These are phyloP conservation scores for Lecanicillium sp. DNA, from an alignment of 2,329 filamentous ascomycete genomes.

Conservation along the genomic window DNA sequence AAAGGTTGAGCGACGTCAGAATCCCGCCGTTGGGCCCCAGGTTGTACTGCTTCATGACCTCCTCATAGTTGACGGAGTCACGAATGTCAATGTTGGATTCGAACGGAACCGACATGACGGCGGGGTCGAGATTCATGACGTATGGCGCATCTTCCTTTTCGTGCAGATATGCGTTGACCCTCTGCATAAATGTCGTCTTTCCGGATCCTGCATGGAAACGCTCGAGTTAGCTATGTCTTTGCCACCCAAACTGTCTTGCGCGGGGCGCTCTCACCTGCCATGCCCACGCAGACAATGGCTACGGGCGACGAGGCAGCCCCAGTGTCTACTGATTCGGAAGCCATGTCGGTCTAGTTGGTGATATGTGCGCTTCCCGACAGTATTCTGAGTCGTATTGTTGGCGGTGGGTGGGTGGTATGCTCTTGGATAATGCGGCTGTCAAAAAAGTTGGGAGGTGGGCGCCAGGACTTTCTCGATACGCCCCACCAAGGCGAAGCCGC, in stretches of 20 bases:
- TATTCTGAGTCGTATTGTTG: no score
- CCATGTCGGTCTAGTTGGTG: no score
- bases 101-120: constrained; percentile 88
- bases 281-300: constrained; percentile 89
- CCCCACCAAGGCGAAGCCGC: no score
- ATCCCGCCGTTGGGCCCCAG: constrained; percentile 96
- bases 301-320: constrained; percentile 49
- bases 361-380: no score
- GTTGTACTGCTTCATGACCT: constrained; percentile 99
- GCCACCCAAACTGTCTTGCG: neutral
- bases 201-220: constrained; percentile 69
- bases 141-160: constrained; percentile 76
- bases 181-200: constrained; percentile 99
- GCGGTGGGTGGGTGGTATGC: no score
- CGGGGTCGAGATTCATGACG: constrained; percentile 94
- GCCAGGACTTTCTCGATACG: constrained; percentile 11
- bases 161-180: constrained; percentile 91
- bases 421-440: no score
- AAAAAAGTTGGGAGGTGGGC: no score
- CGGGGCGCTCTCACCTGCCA: constrained; percentile 62
- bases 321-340: constrained; percentile 27
- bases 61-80: constrained; percentile 98
- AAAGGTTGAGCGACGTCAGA: constrained; percentile 89
- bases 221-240: constrained; percentile 7
- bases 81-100: constrained; percentile 98